Evolutionary conservation across 2,329 filamentous ascomycete genomes (phyloP), one percentile per base, ranked within the genome.

Genomic region (Dendrostoma leiphaemia): DNA sequence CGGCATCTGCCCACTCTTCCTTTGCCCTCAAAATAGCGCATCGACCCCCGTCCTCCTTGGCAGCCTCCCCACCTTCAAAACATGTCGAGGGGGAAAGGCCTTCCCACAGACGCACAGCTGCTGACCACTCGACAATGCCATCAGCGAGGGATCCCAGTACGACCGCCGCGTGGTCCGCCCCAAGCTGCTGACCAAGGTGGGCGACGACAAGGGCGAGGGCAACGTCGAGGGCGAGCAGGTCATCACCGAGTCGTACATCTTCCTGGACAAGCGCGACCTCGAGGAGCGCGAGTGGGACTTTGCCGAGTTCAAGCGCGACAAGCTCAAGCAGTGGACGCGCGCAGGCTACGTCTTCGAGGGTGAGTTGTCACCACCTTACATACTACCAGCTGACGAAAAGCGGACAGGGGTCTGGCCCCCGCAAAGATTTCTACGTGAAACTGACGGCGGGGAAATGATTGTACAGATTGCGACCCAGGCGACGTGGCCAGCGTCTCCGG

Each of bases 251-350:
- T 83, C 84, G 12, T 92, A 92, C 66, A 78, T 91, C 5, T 91
- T 81, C 70, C 74, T 76, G 41, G 59, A 74, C 1, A 68, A 73
- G 15, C 60, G 69, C 0, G 34, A 64, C 0, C 72, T 97, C 17
- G 90, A 96, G 69, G 75, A 81, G 29, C 71, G 74, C 21, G 91
- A 96, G 69, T 97, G 93, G 93, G 90, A 96, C 68, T 94, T 91
- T 72, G 84, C 86, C 45, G 84, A 89, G 59, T 97, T 97, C 67
- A 83, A 87, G 58, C 77, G 78, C 63, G 86, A 94, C 58, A 96
- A 91, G 74, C 72, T 84, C 72, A 67, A 67, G 52, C 54, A 65
- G 3, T 85, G 81, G 81, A 78, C 79, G 5, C 69, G 79, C n/a
- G 74, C 73, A 28, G 76, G 76, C 48, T 76, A 75, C 60, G 67